phyloP scores from a whole-genome alignment of 768 basidiomycete species.

The Leccinum broughii region DNA sequence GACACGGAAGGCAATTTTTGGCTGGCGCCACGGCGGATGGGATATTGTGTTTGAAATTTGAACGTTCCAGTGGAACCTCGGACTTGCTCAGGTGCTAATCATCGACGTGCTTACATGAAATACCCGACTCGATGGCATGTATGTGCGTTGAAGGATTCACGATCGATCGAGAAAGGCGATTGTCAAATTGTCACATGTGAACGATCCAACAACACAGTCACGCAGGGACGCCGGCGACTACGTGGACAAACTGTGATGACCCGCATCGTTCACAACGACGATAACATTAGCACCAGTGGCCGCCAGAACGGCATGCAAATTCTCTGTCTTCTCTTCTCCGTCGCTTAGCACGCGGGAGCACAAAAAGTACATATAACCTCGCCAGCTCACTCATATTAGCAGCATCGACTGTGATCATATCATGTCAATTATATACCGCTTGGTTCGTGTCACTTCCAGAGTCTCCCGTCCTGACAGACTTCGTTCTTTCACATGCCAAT shows the following conservation, averaged over 20 bases:
- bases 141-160: not conserved
- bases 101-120: not conserved
- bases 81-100: not conserved
- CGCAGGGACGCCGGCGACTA: constrained; percentile 12
- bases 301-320: constrained; percentile 7
- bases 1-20: constrained; percentile 1
- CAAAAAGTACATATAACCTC: constrained; percentile 3
- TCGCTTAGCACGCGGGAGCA: constrained; percentile 15
- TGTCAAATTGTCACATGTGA: constrained; percentile 1
- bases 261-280: not conserved
- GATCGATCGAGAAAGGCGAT: not conserved
- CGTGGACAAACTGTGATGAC: constrained; percentile 14
- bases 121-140: not conserved
- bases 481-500: constrained; percentile 41
- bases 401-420: constrained; percentile 12
- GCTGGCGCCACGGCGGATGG: not conserved
- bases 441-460: constrained; percentile 47
- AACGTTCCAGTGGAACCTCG: not conserved
- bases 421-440: constrained; percentile 26
- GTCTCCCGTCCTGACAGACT: constrained; percentile 40
- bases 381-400: not conserved
- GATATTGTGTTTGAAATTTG: not conserved
- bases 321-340: constrained; percentile 3
- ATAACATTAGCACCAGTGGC: not conserved
- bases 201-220: not conserved